These are phyloP conservation scores for Lepidium africanum DNA, from an alignment of 345 rosid species.

Conservation along the genomic window DNA sequence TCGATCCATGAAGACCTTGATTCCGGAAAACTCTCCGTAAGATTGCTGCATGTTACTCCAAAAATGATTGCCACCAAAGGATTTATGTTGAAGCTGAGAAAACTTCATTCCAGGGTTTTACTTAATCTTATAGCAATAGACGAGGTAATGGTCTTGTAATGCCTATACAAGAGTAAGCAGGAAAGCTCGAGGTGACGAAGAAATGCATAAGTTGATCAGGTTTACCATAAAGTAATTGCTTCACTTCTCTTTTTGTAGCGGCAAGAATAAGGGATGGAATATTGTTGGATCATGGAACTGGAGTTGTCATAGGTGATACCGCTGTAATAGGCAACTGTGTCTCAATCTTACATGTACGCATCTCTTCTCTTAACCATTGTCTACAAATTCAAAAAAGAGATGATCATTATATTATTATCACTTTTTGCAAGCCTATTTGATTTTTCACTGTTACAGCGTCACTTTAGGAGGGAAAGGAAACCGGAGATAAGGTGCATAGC, in stretches of 20 bases:
- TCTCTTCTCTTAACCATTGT: not conserved
- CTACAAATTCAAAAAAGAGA: not conserved
- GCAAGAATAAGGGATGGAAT: conserved; percentile 85
- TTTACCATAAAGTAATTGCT: not conserved
- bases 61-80: conserved; percentile 78
- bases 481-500: conserved; percentile 67
- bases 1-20: conserved; percentile 88
- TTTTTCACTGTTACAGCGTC: conserved; percentile 37
- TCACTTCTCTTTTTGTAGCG: conserved; percentile 36
- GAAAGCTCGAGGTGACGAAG: too few relatives aligned
- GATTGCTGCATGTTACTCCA: conserved; percentile 88
- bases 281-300: conserved; percentile 86
- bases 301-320: conserved; percentile 89
- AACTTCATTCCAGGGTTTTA: conserved; percentile 68
- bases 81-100: conserved; percentile 72
- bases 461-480: conserved; percentile 88
- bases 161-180: not conserved
- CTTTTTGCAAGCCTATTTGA: not conserved
- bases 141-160: conserved; percentile 45
- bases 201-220: too few relatives aligned
- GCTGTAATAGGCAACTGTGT: conserved; percentile 74
- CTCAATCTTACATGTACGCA: conserved; percentile 74
- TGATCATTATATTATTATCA: not conserved
- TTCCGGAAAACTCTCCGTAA: conserved; percentile 73
- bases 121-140: conserved; percentile 85